A percentile compares a stretch with the other conserved stretches of the same genome.
Conservation (phyloP, 176 grass and related monocot species). For the Phoenix roebelenii region DNA sequence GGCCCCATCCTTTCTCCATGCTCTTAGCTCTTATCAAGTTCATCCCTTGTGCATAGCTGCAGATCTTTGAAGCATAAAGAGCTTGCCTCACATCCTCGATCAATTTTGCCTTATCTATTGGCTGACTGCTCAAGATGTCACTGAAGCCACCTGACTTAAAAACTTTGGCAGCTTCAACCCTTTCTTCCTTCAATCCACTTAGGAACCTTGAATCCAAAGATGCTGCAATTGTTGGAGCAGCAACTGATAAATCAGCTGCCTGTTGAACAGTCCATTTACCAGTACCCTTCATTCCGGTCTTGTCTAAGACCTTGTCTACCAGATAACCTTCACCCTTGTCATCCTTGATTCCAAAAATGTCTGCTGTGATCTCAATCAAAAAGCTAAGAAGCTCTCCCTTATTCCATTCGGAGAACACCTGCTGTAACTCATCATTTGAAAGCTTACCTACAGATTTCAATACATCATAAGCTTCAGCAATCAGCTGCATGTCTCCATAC, state of each 20-base stretch:
- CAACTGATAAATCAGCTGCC: constrained; percentile 10
- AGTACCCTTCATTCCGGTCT: constrained; percentile 12
- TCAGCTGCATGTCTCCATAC: constrained; percentile 19
- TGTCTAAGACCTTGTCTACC: constrained; percentile 13
- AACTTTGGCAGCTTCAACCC: constrained; percentile 9
- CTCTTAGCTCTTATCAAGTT: constrained; percentile 11
- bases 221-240: constrained; percentile 12
- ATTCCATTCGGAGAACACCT: constrained; percentile 13
- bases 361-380: constrained; percentile 13
- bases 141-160: constrained; percentile 7
- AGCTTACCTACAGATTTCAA: constrained; percentile 10
- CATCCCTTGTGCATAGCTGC: constrained; percentile 16
- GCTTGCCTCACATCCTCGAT: constrained; percentile 13
- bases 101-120: background rate
- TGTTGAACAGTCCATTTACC: constrained; percentile 15
- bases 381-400: constrained; percentile 16
- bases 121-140: background rate
- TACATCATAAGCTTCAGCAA: constrained; percentile 16
- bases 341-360: constrained; percentile 13
- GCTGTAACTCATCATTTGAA: constrained; percentile 3
- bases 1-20: constrained; percentile 14
- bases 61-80: constrained; percentile 11
- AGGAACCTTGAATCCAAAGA: constrained; percentile 11
- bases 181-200: constrained; percentile 11
- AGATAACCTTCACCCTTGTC: constrained; percentile 10